phyloP scores from a whole-genome alignment of 225 moss, liverwort and hornwort species.

The Antitrichia curtipendula region DNA sequence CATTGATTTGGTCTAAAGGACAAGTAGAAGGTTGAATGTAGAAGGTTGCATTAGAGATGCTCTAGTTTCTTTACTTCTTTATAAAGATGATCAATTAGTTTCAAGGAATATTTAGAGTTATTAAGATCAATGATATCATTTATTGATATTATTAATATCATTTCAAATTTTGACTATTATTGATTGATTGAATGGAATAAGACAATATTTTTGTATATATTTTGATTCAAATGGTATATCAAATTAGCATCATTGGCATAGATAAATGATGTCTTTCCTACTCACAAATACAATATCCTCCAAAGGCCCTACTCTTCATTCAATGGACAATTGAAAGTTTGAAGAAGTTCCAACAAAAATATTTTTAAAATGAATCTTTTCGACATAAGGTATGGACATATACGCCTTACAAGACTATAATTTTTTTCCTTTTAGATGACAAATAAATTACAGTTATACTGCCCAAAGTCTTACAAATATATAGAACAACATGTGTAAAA shows the following conservation, averaged over 20 bases:
- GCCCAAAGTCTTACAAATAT: background rate
- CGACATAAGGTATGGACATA: too few relatives aligned
- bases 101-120: background rate
- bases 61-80: background rate
- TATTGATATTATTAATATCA: too few relatives aligned
- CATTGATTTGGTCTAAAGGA: fast-evolving
- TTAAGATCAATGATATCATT: too few relatives aligned
- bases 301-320: fast-evolving
- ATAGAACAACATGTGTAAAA: background rate
- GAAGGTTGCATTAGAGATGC: background rate
- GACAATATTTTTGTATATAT: background rate
- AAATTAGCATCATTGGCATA: background rate
- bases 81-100: background rate
- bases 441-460: background rate
- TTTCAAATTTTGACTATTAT: background rate
- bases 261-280: background rate
- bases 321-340: background rate
- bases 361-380: background rate
- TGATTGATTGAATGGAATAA: background rate
- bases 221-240: background rate
- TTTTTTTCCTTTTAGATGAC: background rate
- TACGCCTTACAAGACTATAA: fast-evolving
- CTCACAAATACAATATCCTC: background rate
- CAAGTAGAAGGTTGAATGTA: background rate
- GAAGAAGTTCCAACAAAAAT: fast-evolving